A percentile compares a stretch with the other conserved stretches of the same genome.
phyloP scores from a whole-genome alignment of 495 filamentous ascomycete species.

The Rusavskia elegans region DNA sequence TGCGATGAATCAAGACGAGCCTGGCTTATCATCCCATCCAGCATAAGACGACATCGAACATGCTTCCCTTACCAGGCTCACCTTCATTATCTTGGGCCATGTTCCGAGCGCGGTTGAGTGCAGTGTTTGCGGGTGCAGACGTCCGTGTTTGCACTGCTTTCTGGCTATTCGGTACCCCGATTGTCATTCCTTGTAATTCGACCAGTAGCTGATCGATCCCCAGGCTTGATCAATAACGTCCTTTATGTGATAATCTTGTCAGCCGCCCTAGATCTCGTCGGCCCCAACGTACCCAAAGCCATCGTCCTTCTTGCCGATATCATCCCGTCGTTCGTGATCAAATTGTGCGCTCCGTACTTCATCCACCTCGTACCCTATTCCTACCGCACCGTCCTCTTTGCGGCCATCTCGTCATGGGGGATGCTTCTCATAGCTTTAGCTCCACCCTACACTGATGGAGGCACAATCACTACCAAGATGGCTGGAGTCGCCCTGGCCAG shows the following conservation, averaged over 20 bases:
- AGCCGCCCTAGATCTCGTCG: conserved; percentile 90
- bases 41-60: conserved; percentile 1
- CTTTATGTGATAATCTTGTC: conserved; percentile 95
- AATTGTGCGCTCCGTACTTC: conserved; percentile 81
- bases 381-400: conserved; percentile 56
- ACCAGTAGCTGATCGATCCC: conserved; percentile 1
- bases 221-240: conserved; percentile 93
- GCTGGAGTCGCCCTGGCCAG: conserved; percentile 74
- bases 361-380: conserved; percentile 76
- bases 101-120: conserved; percentile 47
- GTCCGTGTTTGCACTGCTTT: conserved; percentile 64
- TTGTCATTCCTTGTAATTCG: background rate
- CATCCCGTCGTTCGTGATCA: conserved; percentile 72
- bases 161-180: conserved; percentile 69
- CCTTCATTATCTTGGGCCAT: conserved; percentile 60
- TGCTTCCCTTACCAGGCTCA: conserved; percentile 56
- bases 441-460: conserved; percentile 39
- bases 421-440: conserved; percentile 83
- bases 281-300: conserved; percentile 66
- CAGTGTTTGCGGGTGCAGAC: conserved; percentile 51
- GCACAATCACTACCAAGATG: conserved; percentile 56
- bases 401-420: conserved; percentile 51
- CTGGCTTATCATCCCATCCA: background rate
- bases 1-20: background rate
- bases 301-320: conserved; percentile 89